Evolutionary conservation across 306 rosid species (phyloP), one percentile per base, ranked within the genome.

Genomic region (Vigna nakashimae): DNA sequence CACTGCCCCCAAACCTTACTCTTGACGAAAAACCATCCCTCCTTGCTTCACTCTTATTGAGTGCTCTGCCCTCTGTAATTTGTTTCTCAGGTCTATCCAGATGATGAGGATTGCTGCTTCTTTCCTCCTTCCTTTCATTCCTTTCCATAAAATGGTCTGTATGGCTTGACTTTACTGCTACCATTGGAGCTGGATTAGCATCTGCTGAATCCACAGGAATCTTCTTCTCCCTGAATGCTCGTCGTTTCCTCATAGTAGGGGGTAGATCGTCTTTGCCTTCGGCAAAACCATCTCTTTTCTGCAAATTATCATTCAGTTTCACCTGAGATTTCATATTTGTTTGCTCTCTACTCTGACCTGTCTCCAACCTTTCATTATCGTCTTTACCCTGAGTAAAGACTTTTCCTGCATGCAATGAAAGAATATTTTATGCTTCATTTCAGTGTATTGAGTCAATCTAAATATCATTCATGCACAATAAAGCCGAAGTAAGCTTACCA

Each of bases 201-300:
- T 80, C 82, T 60, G 76, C 88, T 46, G 88, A 84, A 50, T 87
- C 87, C 26, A 53, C 78, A 7, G 83, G 77, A 77, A 85, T 79
- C 80, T 94, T 94, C 82, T 86, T 90, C 93, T 94, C 98, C 85
- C 91, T 87, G 79, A 94, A 94, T 69, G 97, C 89, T 13, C 95
- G 93, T 69, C 97, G 87, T 84, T 85, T 95, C 87, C 90, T 91
- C 43, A 70, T 63, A 66, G 86, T 69, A 67, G 89, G 80, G 15
- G 76, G 81, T 71, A 43, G 79, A 64, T 82, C 88, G 46, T 85
- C 87, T 74, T 87, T 89, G 76, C 83, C 76, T 83, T 89, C 90
- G 22, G 79, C n/a, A 75, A 84, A 79, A 53, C 87, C 83, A 65
- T 85, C 89, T 76, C 79, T 91, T 82, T 82, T 83, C 88, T 84